phyloP scores from a whole-genome alignment of 106 monocot species.

The Dioscorea alata region DNA sequence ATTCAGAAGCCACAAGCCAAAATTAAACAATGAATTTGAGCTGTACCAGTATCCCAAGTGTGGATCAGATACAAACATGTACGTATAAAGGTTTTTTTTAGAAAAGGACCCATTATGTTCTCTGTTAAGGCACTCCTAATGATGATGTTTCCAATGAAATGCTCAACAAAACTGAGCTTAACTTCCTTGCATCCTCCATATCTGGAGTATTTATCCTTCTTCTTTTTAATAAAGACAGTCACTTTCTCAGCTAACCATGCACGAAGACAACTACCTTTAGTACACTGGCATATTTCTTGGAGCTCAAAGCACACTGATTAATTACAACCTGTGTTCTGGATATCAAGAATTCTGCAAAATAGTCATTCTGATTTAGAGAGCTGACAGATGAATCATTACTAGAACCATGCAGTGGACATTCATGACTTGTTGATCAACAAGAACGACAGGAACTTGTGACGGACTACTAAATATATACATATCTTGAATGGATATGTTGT shows the following conservation, averaged over 20 bases:
- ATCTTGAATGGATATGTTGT: slow-evolving; percentile 77
- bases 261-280: slow-evolving; percentile 85
- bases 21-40: slow-evolving; percentile 94
- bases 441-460: slow-evolving; percentile 72
- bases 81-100: slow-evolving; percentile 76
- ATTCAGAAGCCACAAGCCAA: slow-evolving; percentile 92
- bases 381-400: slow-evolving; percentile 22
- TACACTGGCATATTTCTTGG: slow-evolving; percentile 41
- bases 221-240: slow-evolving; percentile 54
- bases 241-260: slow-evolving; percentile 92
- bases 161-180: slow-evolving; percentile 94
- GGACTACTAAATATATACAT: slow-evolving; percentile 94
- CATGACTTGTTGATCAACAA: slow-evolving; percentile 85
- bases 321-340: slow-evolving; percentile 20
- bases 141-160: slow-evolving; percentile 98
- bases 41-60: slow-evolving; percentile 94
- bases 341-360: slow-evolving; percentile 13
- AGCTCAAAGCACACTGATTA: slow-evolving; percentile 14
- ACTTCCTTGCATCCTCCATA: slow-evolving; percentile 79
- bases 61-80: slow-evolving; percentile 92
- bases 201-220: slow-evolving; percentile 67
- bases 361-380: slow-evolving; percentile 26
- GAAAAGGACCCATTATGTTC: slow-evolving; percentile 57
- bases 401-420: slow-evolving; percentile 44
- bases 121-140: slow-evolving; percentile 95